These are phyloP conservation scores for Aspergillus cavernicola DNA, from an alignment of 495 filamentous ascomycete genomes.

Conservation along the genomic window DNA sequence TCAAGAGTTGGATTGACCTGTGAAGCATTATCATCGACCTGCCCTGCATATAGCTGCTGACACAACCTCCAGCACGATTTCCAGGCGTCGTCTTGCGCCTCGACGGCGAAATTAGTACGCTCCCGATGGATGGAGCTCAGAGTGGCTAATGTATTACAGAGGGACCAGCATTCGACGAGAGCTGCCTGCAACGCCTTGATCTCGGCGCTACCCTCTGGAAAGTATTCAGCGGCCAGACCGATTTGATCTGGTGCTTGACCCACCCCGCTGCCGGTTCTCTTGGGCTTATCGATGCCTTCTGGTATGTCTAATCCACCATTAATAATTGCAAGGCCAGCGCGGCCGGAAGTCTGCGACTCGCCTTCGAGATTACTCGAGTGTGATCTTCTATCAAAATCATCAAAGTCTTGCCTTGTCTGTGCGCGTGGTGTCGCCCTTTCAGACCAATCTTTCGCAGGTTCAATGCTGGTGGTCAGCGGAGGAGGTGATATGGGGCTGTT, in stretches of 20 bases:
- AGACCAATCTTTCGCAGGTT: conserved; percentile 56
- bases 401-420: conserved; percentile 68
- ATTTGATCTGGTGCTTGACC: conserved; percentile 36
- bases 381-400: conserved; percentile 50
- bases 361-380: conserved; percentile 68
- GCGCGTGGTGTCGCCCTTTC: conserved; percentile 78
- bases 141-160: conserved; percentile 85
- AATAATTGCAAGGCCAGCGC: conserved; percentile 5
- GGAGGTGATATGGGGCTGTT: conserved; percentile 55
- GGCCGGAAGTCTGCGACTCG: conserved; percentile 24
- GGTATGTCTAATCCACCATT: conserved; percentile 39
- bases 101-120: conserved; percentile 61
- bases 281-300: conserved; percentile 28
- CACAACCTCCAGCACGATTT: conserved; percentile 89
- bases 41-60: conserved; percentile 78
- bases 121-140: conserved; percentile 82
- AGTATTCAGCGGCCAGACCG: conserved; percentile 17
- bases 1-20: conserved; percentile 76
- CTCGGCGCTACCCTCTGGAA: conserved; percentile 56
- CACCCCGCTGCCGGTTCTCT: conserved; percentile 35
- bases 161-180: conserved; percentile 85
- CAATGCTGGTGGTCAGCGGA: conserved; percentile 65
- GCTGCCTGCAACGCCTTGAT: conserved; percentile 70
- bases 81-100: conserved; percentile 84
- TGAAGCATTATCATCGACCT: conserved; percentile 66